Base-by-base conservation (phyloP, 257 asterid species). In the Pogostemon cablin region DNA sequence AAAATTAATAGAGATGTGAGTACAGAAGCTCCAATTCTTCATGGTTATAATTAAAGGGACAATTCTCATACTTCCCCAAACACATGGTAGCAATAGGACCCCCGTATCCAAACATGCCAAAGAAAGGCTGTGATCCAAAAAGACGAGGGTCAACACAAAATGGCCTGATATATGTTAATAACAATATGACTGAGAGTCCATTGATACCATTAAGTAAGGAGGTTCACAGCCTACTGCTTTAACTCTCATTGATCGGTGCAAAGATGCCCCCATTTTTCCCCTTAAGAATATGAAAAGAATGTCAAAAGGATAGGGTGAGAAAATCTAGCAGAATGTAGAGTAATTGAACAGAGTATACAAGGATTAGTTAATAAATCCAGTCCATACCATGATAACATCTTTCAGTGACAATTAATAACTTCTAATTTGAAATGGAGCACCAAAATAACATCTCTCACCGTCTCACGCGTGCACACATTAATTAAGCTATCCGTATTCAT, bases 61-160 rank as follows among this genome's bases (percentile, higher is more conserved):
- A 63, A 47, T 59, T 72, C 44, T 41, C 75, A 67, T 85, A 88
- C 97, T 93, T 84, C 76, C 97, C 97, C 68, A 91, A 78, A 65
- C 84, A 83, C 92, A 91, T 91, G 5, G 96, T 78, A 32, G 97
- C 95, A 41, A 88, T 78, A 37, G 89, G 79, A 67, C 96, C 97
- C 54, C 97, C 97, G 75, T 83, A 87, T 7, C 97, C 96, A 46
- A 84, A 91, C 96, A 91, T 85, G 62, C 97, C 96, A 44, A 91
- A 91, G 85, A 54, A 84, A 80, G 97, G 96, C 97, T 91, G 92
- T 32, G 17, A 50, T 70, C 12, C 64, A 38, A 47, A 65, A 20
- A 12, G 41, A 61, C 9, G 48, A 37, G 74, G 44, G 67, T 62
- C 71, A 76, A 67, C 40, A 49, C 3, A 38, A 61, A 47, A 58